Evolutionary conservation across 2,329 filamentous ascomycete genomes (phyloP).

Genomic region (Cephalotrichum gorgonifer): DNA sequence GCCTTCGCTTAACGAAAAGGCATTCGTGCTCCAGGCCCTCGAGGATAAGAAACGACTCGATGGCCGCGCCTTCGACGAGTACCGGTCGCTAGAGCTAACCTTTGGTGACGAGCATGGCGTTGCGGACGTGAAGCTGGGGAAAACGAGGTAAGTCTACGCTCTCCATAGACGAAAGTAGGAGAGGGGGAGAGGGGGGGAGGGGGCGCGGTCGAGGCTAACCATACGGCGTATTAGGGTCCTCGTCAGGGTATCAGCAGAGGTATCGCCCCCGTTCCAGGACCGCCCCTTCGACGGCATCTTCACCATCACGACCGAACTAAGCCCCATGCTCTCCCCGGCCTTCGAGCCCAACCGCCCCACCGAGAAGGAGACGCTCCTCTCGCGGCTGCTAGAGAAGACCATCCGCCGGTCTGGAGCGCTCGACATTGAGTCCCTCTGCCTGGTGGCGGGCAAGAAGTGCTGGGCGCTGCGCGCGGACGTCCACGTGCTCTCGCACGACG

Average conservation of each 20-base stretch:
- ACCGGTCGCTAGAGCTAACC: slow-evolving; percentile 62
- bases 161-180: neutral
- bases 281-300: slow-evolving; percentile 94
- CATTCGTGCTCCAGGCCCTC: slow-evolving; percentile 76
- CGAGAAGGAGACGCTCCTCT: slow-evolving; percentile 75
- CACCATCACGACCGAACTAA: slow-evolving; percentile 82
- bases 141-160: slow-evolving; percentile 60
- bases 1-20: slow-evolving; percentile 78
- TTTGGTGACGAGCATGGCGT: slow-evolving; percentile 91
- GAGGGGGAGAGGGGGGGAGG: neutral
- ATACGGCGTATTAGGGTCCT: slow-evolving; percentile 61
- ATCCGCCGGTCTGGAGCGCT: slow-evolving; percentile 85
- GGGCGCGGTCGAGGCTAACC: too few relatives aligned
- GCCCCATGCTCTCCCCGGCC: slow-evolving; percentile 81
- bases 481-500: slow-evolving; percentile 84
- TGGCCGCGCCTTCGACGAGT: slow-evolving; percentile 70
- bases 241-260: slow-evolving; percentile 78
- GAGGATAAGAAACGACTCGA: slow-evolving; percentile 74
- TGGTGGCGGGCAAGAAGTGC: slow-evolving; percentile 81
- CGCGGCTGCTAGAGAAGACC: slow-evolving; percentile 85
- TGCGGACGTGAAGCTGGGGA: slow-evolving; percentile 77
- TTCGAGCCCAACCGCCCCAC: slow-evolving; percentile 80
- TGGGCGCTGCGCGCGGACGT: slow-evolving; percentile 88
- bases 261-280: slow-evolving; percentile 75
- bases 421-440: slow-evolving; percentile 91